Evolutionary conservation across 2,329 filamentous ascomycete species (phyloP).

Genomic region (Penicillium vulpinum): DNA sequence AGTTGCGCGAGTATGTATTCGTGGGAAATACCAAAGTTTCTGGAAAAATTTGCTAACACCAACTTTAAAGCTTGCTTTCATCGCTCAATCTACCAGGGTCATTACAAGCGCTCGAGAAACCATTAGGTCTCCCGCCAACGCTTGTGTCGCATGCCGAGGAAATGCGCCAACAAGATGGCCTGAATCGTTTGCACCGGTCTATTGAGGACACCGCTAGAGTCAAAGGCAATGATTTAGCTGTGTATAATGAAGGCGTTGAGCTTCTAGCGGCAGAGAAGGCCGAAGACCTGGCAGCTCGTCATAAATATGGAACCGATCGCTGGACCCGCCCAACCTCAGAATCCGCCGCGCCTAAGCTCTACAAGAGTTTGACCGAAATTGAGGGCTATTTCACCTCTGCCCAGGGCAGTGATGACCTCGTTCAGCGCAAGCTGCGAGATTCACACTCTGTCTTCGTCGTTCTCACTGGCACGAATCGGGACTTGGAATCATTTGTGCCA

Average conservation of each 20-base stretch:
- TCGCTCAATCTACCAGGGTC: slow-evolving; percentile 88
- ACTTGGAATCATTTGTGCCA: slow-evolving; percentile 84
- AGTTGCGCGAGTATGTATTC: slow-evolving; percentile 65
- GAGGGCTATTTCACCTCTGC: slow-evolving; percentile 80
- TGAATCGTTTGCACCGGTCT: slow-evolving; percentile 72
- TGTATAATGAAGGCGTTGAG: slow-evolving; percentile 81
- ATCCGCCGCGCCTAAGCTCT: slow-evolving; percentile 70
- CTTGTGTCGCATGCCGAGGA: slow-evolving; percentile 90
- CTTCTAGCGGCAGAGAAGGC: slow-evolving; percentile 76
- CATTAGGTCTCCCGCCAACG: slow-evolving; percentile 80
- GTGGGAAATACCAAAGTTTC: no score
- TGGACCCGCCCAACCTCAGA: slow-evolving; percentile 74
- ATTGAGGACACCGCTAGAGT: slow-evolving; percentile 89
- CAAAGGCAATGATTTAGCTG: slow-evolving; percentile 72
- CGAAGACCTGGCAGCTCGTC: slow-evolving; percentile 74
- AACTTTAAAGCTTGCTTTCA: slow-evolving; percentile 58
- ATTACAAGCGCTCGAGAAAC: slow-evolving; percentile 91
- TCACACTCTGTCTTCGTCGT: slow-evolving; percentile 74
- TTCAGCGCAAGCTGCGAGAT: slow-evolving; percentile 75
- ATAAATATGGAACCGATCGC: slow-evolving; percentile 80
- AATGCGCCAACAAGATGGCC: slow-evolving; percentile 83
- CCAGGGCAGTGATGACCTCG: slow-evolving; percentile 65
- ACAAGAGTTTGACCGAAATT: slow-evolving; percentile 73
- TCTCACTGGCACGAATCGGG: slow-evolving; percentile 75
- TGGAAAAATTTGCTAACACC: slow-evolving; percentile 10